These are phyloP conservation scores for Lactarius quietus DNA, from an alignment of 768 basidiomycete genomes.

Conservation along the genomic window DNA sequence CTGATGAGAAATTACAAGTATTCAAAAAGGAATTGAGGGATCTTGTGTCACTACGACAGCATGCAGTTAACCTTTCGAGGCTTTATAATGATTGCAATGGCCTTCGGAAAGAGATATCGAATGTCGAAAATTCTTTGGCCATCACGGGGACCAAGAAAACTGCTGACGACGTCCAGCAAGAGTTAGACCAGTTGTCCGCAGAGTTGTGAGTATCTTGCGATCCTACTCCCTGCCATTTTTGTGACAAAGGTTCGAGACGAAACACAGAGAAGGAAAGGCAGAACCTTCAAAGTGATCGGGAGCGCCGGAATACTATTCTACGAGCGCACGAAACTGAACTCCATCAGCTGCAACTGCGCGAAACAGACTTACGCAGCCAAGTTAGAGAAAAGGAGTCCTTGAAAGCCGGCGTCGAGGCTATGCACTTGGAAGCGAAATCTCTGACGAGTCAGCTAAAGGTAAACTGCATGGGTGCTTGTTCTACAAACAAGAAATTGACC, in stretches of 20 bases:
- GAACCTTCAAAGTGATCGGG: constrained; percentile 53
- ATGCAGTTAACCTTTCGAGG: constrained; percentile 54
- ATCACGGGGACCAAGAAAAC: constrained; percentile 77
- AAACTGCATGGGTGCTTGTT: background rate
- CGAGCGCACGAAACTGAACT: constrained; percentile 58
- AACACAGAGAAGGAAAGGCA: constrained; percentile 61
- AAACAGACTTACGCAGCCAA: constrained; percentile 53
- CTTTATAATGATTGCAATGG: constrained; percentile 56
- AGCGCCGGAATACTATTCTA: constrained; percentile 51
- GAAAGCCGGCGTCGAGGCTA: constrained; percentile 53
- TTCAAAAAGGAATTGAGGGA: constrained; percentile 61
- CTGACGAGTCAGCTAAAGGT: constrained; percentile 52
- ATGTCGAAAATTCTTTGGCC: constrained; percentile 65
- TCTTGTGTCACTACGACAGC: constrained; percentile 54
- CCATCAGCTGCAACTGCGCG: constrained; percentile 58
- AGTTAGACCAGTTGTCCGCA: constrained; percentile 59
- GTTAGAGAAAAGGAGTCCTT: constrained; percentile 54
- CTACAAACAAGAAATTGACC: background rate
- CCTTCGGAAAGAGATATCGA: constrained; percentile 56
- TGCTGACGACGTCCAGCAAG: constrained; percentile 77
- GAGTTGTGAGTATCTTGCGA: constrained; percentile 55
- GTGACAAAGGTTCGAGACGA: constrained; percentile 44
- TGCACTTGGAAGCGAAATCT: constrained; percentile 53
- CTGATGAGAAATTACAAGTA: constrained; percentile 46
- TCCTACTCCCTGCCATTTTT: background rate